These are phyloP conservation scores for Aureobasidium musti DNA, from an alignment of 2,329 filamentous ascomycete genomes.

Conservation along the genomic window DNA sequence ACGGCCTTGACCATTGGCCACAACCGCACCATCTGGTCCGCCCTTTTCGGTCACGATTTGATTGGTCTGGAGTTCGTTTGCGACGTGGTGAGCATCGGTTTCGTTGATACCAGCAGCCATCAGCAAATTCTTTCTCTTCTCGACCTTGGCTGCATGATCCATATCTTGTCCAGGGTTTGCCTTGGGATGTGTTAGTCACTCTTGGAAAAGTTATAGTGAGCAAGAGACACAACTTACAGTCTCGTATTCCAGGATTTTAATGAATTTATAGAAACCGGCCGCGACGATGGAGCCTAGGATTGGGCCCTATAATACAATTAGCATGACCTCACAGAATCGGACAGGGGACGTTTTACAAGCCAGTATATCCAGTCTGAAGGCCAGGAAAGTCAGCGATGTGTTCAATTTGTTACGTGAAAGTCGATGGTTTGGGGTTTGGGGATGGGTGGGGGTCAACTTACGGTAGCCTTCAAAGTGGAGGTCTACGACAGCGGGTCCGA, in stretches of 20 bases:
- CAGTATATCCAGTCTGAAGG: constrained; percentile 38
- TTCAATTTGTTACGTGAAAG: background rate
- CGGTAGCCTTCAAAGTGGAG: constrained; percentile 37
- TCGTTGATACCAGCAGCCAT: constrained; percentile 35
- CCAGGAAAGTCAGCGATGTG: background rate
- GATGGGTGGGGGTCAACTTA: background rate
- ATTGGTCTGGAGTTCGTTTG: constrained; percentile 30
- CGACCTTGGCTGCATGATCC: constrained; percentile 32
- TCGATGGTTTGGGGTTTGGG: no score
- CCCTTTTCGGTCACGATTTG: constrained; percentile 14
- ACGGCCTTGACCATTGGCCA: constrained; percentile 32
- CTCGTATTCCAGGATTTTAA: constrained; percentile 42
- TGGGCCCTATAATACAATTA: no score
- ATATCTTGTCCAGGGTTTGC: constrained; percentile 40
- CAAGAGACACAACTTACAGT: constrained; percentile 29
- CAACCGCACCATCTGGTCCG: constrained; percentile 25
- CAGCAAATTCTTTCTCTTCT: constrained; percentile 32
- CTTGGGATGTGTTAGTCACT: background rate
- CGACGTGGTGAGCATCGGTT: constrained; percentile 32
- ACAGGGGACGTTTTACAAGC: no score
- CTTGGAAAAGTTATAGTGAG: no score
- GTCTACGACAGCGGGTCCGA: constrained; percentile 40
- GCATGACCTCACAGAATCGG: no score
- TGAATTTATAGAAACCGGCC: constrained; percentile 41
- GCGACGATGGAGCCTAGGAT: constrained; percentile 38